phyloP scores from a whole-genome alignment of 2,329 filamentous ascomycete genomes.

The Cladorrhinum sp. region DNA sequence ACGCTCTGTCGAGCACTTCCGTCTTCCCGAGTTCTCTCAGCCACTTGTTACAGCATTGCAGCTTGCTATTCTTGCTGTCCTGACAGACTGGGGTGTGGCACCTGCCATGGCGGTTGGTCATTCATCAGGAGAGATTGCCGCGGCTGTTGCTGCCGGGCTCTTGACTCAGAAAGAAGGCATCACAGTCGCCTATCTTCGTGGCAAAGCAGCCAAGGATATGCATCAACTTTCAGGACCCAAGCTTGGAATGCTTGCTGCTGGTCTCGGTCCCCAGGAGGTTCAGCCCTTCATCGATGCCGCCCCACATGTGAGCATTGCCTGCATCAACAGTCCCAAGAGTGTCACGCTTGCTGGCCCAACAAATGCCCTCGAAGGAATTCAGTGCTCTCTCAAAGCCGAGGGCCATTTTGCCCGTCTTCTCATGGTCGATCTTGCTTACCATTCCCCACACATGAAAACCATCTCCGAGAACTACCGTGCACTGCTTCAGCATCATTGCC shows the following conservation, averaged over 20 bases:
- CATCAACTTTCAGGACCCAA: not conserved
- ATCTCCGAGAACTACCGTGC: not conserved
- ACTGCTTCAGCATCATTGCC: not conserved
- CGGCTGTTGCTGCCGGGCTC: slow-evolving; percentile 29
- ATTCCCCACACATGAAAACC: slow-evolving; percentile 32
- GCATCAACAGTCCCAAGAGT: slow-evolving; percentile 30
- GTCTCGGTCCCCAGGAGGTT: slow-evolving; percentile 23
- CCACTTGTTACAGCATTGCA: slow-evolving; percentile 38
- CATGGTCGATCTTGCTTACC: slow-evolving; percentile 33
- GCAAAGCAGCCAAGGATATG: slow-evolving; percentile 12
- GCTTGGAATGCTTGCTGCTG: slow-evolving; percentile 36
- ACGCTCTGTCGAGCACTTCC: slow-evolving; percentile 17
- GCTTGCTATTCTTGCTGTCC: slow-evolving; percentile 32
- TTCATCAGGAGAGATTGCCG: slow-evolving; percentile 34
- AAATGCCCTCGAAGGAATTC: slow-evolving; percentile 14
- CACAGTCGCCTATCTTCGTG: slow-evolving; percentile 32
- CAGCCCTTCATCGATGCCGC: slow-evolving; percentile 19
- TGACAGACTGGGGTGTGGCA: slow-evolving; percentile 27
- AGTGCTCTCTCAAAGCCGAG: slow-evolving; percentile 17
- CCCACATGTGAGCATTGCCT: slow-evolving; percentile 22
- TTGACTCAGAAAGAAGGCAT: slow-evolving; percentile 29
- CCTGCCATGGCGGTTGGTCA: slow-evolving; percentile 30
- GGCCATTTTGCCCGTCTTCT: slow-evolving; percentile 31
- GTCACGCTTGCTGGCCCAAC: slow-evolving; percentile 30
- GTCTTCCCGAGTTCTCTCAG: slow-evolving; percentile 32